Evolutionary conservation across 2,329 filamentous ascomycete genomes (phyloP).

Genomic region (Diplodia mutila): DNA sequence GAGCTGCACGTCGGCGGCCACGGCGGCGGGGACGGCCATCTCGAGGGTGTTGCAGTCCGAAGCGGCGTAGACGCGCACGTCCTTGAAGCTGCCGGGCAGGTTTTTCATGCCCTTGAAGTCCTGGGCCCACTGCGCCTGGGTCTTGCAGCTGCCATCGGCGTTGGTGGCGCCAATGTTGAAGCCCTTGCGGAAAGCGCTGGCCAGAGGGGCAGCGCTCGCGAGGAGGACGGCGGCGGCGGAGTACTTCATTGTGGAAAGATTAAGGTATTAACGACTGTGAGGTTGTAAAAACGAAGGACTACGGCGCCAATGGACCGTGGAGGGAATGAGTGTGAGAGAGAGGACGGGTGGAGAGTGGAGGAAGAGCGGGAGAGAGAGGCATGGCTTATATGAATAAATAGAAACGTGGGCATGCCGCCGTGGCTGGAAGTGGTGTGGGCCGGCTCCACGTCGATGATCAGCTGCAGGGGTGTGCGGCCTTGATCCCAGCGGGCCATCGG

Average conservation of each 20-base stretch:
- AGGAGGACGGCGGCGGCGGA: slow-evolving; percentile 11
- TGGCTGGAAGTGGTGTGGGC: no score
- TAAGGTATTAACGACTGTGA: slow-evolving; percentile 20
- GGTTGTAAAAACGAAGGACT: slow-evolving; percentile 20
- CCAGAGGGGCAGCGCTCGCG: slow-evolving; percentile 35
- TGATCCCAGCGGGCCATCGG: slow-evolving; percentile 16
- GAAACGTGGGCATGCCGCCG: slow-evolving; percentile 19
- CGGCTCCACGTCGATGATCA: slow-evolving; percentile 23
- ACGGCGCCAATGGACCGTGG: slow-evolving; percentile 14
- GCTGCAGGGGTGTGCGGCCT: slow-evolving; percentile 20
- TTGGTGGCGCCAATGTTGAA: slow-evolving; percentile 38
- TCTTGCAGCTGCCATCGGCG: slow-evolving; percentile 35
- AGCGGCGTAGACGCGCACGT: slow-evolving; percentile 35
- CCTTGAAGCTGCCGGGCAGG: slow-evolving; percentile 35
- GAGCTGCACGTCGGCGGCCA: slow-evolving; percentile 41
- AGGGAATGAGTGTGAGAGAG: neutral
- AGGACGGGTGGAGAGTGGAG: slow-evolving; percentile 5
- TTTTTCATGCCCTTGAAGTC: slow-evolving; percentile 34
- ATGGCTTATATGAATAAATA: slow-evolving; percentile 22
- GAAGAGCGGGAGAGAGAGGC: neutral
- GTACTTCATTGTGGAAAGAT: slow-evolving; percentile 25
- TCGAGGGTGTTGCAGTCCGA: slow-evolving; percentile 33
- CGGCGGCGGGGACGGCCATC: slow-evolving; percentile 40
- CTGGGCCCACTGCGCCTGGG: slow-evolving; percentile 35
- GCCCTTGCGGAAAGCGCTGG: slow-evolving; percentile 39